Base-by-base conservation (phyloP, 768 basidiomycete species). In the Filobasidium floriforme region DNA sequence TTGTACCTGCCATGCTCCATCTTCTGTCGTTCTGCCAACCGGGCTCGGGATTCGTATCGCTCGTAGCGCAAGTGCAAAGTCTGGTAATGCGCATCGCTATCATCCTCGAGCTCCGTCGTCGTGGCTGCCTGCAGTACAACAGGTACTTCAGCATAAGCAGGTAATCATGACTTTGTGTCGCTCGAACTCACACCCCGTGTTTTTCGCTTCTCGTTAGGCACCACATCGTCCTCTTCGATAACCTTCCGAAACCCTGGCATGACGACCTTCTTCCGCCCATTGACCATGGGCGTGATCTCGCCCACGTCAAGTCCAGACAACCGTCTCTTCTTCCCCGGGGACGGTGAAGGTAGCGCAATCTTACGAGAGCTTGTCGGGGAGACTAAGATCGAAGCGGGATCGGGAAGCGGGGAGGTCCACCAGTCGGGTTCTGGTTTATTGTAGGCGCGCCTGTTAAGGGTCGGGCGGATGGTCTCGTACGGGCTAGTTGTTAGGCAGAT, bases 1-100 rank as follows among this genome's bases (percentile, higher is more conserved):
- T 66, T 66, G 52, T 66, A 54, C 7, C 65, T 44, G 2, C 41
- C 65, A 10, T 54, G 60, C 19, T 51, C 51, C 59, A 66, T 66
- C 54, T 61, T 66, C 18, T 61, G 49, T n/a, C 43, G 40, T 40
- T 66, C 65, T 22, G 37, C 46, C 22, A 61, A 12, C 32, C 60
- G 46, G 14, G 44, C 29, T 37, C 60, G 61, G 26, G 60, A 54
- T 60, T 66, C 65, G 12, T 43, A 59, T 41, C 44, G 37, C 28
- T 66, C 59, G 51, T 66, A 60, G 41, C 59, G 57, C 28, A 60
- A 41, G 26, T 66, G 60, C 22, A 66, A 43, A 1, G 26, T n/a
- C 22, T 59, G 18, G 26, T 61, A 66, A 29, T 41, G 60, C 5
- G 44, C 60, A 46, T 66, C 60, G 5, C 46, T 40, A 9, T 44